A percentile compares a stretch with the other conserved stretches of the same genome.
Conservation (phyloP, 805 yeast genomes). For the Candida caryicola region DNA sequence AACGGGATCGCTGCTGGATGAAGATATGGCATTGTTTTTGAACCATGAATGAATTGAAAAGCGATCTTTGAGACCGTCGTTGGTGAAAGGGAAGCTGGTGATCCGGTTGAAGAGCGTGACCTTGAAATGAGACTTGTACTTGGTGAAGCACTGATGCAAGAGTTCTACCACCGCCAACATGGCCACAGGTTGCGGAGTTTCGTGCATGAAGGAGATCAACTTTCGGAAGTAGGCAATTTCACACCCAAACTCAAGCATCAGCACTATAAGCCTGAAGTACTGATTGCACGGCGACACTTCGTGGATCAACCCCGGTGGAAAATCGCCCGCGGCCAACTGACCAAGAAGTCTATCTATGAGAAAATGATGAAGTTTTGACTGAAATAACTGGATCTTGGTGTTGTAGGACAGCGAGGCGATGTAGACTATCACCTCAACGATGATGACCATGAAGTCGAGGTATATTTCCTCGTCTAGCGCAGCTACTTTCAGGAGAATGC, state of each 20-base stretch:
- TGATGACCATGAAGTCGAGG: conserved; percentile 27
- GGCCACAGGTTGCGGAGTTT: background rate
- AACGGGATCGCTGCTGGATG: conserved; percentile 11
- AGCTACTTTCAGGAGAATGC: conserved; percentile 13
- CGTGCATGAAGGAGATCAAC: conserved; percentile 15
- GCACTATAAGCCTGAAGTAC: conserved; percentile 20
- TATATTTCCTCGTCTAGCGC: conserved; percentile 23
- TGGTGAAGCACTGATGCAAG: conserved; percentile 19
- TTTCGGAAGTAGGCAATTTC: conserved; percentile 18
- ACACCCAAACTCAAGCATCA: conserved; percentile 36
- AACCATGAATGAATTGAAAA: conserved; percentile 43
- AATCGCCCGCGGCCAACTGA: background rate
- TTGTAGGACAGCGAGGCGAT: conserved; percentile 23
- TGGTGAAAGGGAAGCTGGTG: conserved; percentile 21
- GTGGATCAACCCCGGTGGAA: conserved; percentile 1
- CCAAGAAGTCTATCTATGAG: conserved; percentile 21
- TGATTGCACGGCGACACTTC: conserved; percentile 16
- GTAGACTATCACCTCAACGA: conserved; percentile 24
- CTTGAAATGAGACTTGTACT: conserved; percentile 27
- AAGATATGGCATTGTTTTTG: conserved; percentile 19
- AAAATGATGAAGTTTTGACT: conserved; percentile 16
- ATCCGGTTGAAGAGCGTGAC: conserved; percentile 24
- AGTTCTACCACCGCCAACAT: conserved; percentile 21
- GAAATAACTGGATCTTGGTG: conserved; percentile 21
- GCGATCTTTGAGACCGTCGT: conserved; percentile 14